Conservation (phyloP, 1,139 yeast genomes). For the Yamadazyma dushanensis region DNA sequence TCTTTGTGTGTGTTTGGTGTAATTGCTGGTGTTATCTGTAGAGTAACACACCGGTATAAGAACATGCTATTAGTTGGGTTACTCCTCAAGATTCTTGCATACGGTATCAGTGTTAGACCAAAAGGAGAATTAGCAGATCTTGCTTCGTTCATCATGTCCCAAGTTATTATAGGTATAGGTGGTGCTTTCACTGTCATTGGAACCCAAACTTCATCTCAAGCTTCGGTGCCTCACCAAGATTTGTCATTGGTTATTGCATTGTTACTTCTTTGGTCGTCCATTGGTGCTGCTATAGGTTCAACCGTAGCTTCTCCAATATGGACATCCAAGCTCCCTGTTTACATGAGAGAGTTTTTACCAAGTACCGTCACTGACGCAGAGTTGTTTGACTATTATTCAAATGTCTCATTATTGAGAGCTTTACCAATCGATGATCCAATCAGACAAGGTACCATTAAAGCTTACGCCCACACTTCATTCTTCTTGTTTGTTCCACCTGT, state of each 20-base stretch:
- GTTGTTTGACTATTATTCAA: conserved; percentile 18
- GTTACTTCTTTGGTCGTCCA: conserved; percentile 42
- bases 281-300: conserved; percentile 47
- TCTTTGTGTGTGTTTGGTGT: conserved; percentile 32
- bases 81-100: conserved; percentile 26
- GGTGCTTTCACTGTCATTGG: conserved; percentile 33
- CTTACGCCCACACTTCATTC: conserved; percentile 24
- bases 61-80: conserved; percentile 27
- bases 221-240: conserved; percentile 46
- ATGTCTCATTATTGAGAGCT: conserved; percentile 17
- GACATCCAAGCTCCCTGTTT: conserved; percentile 39
- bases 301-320: conserved; percentile 51
- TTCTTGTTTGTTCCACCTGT: conserved; percentile 24
- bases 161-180: conserved; percentile 29
- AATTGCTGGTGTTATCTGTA: conserved; percentile 27
- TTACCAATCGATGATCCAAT: conserved; percentile 21
- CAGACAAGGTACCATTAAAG: conserved; percentile 27
- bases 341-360: conserved; percentile 25
- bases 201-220: conserved; percentile 31
- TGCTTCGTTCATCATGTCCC: conserved; percentile 19
- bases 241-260: conserved; percentile 46
- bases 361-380: conserved; percentile 15
- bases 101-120: conserved; percentile 24
- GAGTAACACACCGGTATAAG: conserved; percentile 32
- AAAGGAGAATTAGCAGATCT: conserved; percentile 19